phyloP scores from a whole-genome alignment of 1,284 basidiomycete species.

The Microbotryum lychnidis-dioicae region DNA sequence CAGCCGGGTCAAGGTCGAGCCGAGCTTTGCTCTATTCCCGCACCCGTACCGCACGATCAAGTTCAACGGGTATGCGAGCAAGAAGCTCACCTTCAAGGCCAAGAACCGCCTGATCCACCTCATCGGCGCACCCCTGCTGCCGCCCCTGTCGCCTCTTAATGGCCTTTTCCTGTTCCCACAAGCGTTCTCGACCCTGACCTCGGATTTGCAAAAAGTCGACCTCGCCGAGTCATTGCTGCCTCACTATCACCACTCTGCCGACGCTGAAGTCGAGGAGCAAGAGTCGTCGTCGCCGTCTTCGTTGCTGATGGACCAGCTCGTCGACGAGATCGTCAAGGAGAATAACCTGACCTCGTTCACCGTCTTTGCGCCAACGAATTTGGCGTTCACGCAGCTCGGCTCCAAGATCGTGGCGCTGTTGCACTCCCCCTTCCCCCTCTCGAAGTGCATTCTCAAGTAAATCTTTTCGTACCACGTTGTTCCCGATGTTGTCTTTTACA shows the following conservation, averaged over 20 bases:
- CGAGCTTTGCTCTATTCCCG: constrained; percentile 18
- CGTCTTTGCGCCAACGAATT: constrained; percentile 33
- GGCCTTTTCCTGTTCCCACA: constrained; percentile 33
- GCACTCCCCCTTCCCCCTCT: constrained; percentile 34
- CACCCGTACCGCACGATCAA: constrained; percentile 21
- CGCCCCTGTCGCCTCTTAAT: constrained; percentile 34
- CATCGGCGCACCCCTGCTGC: constrained; percentile 30
- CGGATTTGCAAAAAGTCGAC: constrained; percentile 33
- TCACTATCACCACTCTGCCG: constrained; percentile 10
- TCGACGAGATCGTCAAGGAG: constrained; percentile 27
- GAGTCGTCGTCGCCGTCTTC: not conserved
- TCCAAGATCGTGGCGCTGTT: constrained; percentile 27
- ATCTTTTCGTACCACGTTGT: constrained; percentile 33
- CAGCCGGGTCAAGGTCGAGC: constrained; percentile 23
- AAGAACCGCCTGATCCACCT: constrained; percentile 34
- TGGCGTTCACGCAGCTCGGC: constrained; percentile 19
- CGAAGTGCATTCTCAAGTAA: constrained; percentile 31
- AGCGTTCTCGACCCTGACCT: constrained; percentile 33
- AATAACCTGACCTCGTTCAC: constrained; percentile 24
- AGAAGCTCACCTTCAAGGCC: constrained; percentile 31
- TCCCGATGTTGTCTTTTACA: constrained; percentile 33
- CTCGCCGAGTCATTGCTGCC: constrained; percentile 29
- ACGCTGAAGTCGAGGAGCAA: constrained; percentile 13
- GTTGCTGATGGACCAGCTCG: constrained; percentile 8
- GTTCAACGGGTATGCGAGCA: constrained; percentile 22